Evolutionary conservation across 192 early-diverging fungal species (phyloP), one percentile per base, ranked within the genome.

Genomic region (Backusella mclennaniae): DNA sequence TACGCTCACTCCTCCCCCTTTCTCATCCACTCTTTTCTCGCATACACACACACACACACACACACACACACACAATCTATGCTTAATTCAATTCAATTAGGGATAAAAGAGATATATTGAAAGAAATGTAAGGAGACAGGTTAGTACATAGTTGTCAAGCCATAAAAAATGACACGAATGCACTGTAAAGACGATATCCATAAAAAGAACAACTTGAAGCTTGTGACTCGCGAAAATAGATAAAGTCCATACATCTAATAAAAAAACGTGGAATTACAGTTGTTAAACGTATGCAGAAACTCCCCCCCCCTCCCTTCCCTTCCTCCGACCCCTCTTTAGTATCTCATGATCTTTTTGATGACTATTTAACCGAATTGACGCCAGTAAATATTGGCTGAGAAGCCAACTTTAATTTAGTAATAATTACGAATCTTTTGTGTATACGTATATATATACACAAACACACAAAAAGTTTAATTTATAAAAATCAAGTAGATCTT

Each of bases 251-350:
- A 63, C 23, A 63, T 63, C 26, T 26, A 63, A 9, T 63, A 63
- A 14, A 63, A 63, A 63, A 63, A 63, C 56, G 56, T 63, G 56
- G 56, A 63, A 63, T 63, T 63, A 63, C 56, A 63, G 56, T 63
- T 63, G 56, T 63, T 63, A 63, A 63, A 63, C 26, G 23, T 29
- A 63, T 63, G 56, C 56, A 29, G 56, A 23, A 49, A 12, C 7
- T 9, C 56, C 23, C 52, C 56, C 23, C 52, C 5, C 52, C 8
- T 7, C 39, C 1, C 39, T 41, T 39, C 9, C 38, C 38, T 39
- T 39, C n/a, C 23, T 63, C 21, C 26, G 26, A 29, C 56, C 9
- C 56, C 56, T 63, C 56, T 63, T 63, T 63, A 63, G 56, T 4
- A 63, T 63, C 56, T 63, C 56, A 29, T 63, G 56, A 63, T 63